Evolutionary conservation across 1,284 basidiomycete genomes (phyloP), one percentile per base, ranked within the genome.

Genomic region (Naganishia sp.): DNA sequence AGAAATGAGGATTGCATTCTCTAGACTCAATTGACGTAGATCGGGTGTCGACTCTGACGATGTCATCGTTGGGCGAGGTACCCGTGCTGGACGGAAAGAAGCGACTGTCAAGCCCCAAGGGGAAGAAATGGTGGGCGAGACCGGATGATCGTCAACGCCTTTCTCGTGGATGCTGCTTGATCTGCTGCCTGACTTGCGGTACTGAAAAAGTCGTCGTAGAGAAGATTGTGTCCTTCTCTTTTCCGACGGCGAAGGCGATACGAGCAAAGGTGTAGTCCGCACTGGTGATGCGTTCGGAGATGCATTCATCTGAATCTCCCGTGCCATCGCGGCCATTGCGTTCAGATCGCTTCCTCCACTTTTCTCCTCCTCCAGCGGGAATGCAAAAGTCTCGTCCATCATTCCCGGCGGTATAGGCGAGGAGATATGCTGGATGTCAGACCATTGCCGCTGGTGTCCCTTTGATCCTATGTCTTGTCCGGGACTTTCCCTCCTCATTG

Each of bases 81-180:
- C 47, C 21, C 47, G 35, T 28, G 47, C 58, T 5, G 58, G 58
- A 3, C 58, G 58, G 23, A 61, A 61, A 15, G 58, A 61, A 18
- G 58, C 58, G 47, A 61, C 58, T 11, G 58, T 61, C 23, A 61
- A 41, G 13, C 58, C 58, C 58, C 58, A 61, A 1, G 58, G 58
- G 3, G 58, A 47, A 11, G 58, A 61, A 6, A 61, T 51, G 3
- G 58, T 23, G 2, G 58, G 47, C 5, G 45, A 42, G n/a, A 54
- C 31, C 6, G 17, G 21, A 21, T 21, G 32, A n/a, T n/a, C 31
- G 52, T n/a, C 52, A 21, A 18, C 21, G 6, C 35, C 15, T n/a
- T n/a, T 32, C n/a, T 54, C 52, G 35, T 39, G 10, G 13, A n/a
- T 31, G 31, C 45, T 58, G 45, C 46, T 58, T n/a, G 56, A 32